These are phyloP conservation scores for Nidula microcarpa DNA, from an alignment of 768 basidiomycete genomes.

Conservation along the genomic window DNA sequence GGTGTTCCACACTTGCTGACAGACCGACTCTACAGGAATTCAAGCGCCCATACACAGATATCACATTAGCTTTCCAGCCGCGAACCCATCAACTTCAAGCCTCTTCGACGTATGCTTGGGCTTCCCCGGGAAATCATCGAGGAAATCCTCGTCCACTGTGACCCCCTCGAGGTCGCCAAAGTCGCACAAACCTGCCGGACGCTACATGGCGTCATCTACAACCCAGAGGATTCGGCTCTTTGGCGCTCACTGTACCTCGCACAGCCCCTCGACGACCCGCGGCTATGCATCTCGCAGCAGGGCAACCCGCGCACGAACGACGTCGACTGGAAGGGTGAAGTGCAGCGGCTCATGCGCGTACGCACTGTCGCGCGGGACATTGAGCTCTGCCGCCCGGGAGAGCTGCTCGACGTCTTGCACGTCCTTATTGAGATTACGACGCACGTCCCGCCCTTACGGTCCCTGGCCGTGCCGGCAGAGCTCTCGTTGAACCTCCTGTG, in stretches of 20 bases:
- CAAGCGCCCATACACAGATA: no score
- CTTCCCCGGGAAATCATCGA: conserved; percentile 62
- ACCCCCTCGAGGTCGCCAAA: conserved; percentile 57
- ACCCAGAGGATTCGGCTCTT: conserved; percentile 38
- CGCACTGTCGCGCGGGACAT: conserved; percentile 39
- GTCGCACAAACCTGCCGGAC: conserved; percentile 47
- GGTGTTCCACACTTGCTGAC: no score
- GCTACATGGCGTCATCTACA: conserved; percentile 41
- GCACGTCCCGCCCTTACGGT: conserved; percentile 33
- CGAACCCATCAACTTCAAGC: no score
- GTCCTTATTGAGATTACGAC: conserved; percentile 51
- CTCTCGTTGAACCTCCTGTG: conserved; percentile 52
- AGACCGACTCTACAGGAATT: no score
- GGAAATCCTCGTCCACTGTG: conserved; percentile 48
- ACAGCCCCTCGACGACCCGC: conserved; percentile 63
- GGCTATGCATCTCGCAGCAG: conserved; percentile 36
- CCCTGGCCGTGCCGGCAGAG: conserved; percentile 13
- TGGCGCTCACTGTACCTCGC: conserved; percentile 68
- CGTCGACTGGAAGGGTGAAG: conserved; percentile 49
- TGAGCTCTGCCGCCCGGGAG: conserved; percentile 27
- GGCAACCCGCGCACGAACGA: conserved; percentile 22
- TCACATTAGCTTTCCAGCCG: no score
- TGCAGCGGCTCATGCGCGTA: conserved; percentile 56
- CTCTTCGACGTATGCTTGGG: conserved; percentile 21
- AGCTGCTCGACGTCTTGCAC: conserved; percentile 36